Conservation (phyloP, 192 early-diverging fungal species). For the Mortierella hygrophila region DNA sequence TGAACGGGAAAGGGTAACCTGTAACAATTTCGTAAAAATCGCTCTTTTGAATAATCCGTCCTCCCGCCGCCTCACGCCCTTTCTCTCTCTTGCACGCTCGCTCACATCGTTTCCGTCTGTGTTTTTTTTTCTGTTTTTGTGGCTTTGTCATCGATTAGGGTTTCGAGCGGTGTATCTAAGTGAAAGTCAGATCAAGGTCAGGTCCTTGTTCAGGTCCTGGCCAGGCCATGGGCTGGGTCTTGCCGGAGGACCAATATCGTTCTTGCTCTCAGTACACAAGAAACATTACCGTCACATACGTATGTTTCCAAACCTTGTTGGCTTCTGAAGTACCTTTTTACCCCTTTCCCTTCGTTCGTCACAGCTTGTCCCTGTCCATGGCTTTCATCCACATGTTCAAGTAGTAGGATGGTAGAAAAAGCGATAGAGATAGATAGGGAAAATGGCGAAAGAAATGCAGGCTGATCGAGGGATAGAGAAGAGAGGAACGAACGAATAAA, state of each 20-base stretch:
- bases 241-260: neutral
- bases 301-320: neutral
- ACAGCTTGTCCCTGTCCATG: neutral
- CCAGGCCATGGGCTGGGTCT: conserved; percentile 64
- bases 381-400: neutral
- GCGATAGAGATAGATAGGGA: neutral
- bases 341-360: neutral
- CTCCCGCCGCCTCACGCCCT: neutral
- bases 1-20: conserved; percentile 41
- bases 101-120: neutral
- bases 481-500: neutral
- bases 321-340: too few relatives aligned
- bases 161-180: conserved; percentile 16
- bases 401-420: neutral
- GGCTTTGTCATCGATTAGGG: neutral
- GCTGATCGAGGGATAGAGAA: neutral
- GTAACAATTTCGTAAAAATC: neutral
- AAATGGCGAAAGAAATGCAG: neutral
- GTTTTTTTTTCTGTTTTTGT: neutral
- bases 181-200: conserved; percentile 79
- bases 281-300: neutral
- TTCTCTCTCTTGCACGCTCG: neutral
- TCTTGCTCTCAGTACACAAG: neutral
- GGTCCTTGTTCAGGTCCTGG: conserved; percentile 67
- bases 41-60: conserved; percentile 3